Base-by-base conservation (phyloP, 1,139 yeast species). In the Blastobotrys capitulatus region DNA sequence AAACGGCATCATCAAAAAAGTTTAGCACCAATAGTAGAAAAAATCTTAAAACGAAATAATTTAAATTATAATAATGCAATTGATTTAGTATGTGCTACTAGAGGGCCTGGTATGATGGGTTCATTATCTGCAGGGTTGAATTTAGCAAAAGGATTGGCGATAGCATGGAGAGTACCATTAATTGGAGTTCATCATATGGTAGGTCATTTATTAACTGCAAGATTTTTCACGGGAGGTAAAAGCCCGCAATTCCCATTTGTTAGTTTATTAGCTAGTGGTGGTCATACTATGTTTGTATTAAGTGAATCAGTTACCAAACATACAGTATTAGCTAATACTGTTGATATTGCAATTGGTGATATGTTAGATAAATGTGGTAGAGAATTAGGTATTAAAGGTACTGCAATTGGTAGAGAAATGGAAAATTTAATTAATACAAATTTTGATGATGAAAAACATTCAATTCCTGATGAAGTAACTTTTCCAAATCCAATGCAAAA, bases 51-150 rank as follows among this genome's bases (percentile, higher is more conserved):
- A 0, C 55, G 62, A 16, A 59, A 71, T 45, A 60, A 62, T 1
- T 50, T 63, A 1, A 51, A 55, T 1, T 76, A 77, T 1, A 9
- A 6, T 29, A 9, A 5, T 10, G n/a, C 32, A 13, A 89, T 95
- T 0, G 96, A 87, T 62, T 63, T 92, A 42, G 76, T 92, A 2
- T 86, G 96, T 64, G 96, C 85, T 9, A 92, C 99, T 0, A 71
- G 95, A 57, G 99, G 99, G 0, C 99, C 99, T 0, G 99, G 99
- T 0, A 89, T 94, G 97, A 78, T 83, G 15, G 97, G 97, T 0
- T 84, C 95, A 0, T 70, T 92, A 19, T 77, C 88, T 15, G 85
- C 88, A 0, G 94, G 97, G 1, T 72, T 86, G 38, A 94, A 86
- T 60, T 69, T 88, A 39, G 96, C 95, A 0, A 86, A 88, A 59